phyloP scores from a whole-genome alignment of 768 basidiomycete genomes.

The Cubamyces sp. region DNA sequence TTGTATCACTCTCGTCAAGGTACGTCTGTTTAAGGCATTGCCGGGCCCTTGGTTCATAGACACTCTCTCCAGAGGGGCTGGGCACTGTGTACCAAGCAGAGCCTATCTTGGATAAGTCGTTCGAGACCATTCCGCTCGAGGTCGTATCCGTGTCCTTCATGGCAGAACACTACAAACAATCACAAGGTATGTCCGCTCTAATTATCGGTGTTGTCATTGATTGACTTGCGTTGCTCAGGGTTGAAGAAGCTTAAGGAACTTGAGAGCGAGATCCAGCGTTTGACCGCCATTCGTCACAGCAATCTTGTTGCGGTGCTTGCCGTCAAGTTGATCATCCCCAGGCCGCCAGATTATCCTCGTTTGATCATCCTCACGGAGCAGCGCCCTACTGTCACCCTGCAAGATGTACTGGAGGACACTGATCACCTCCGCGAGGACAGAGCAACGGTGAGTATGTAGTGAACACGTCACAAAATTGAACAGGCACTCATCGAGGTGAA shows the following conservation, averaged over 20 bases:
- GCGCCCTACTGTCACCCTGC: slow-evolving; percentile 63
- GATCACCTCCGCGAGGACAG: slow-evolving; percentile 75
- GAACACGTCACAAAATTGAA: background rate
- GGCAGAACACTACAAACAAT: slow-evolving; percentile 67
- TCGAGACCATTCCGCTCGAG: slow-evolving; percentile 64
- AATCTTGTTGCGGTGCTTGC: slow-evolving; percentile 72
- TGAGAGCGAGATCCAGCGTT: slow-evolving; percentile 65
- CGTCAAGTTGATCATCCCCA: slow-evolving; percentile 61
- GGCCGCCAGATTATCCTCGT: slow-evolving; percentile 51
- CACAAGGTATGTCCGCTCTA: slow-evolving; percentile 49
- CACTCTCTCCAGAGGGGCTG: slow-evolving; percentile 51
- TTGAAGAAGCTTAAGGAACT: slow-evolving; percentile 71
- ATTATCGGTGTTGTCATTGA: background rate
- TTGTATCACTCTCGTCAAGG: slow-evolving; percentile 75
- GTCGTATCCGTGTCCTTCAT: slow-evolving; percentile 68
- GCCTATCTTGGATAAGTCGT: slow-evolving; percentile 61
- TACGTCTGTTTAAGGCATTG: slow-evolving; percentile 29
- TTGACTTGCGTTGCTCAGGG: slow-evolving; percentile 40
- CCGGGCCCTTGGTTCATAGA: background rate
- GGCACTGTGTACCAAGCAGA: slow-evolving; percentile 75
- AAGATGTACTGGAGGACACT: slow-evolving; percentile 78
- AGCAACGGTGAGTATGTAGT: slow-evolving; percentile 53
- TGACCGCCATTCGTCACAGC: slow-evolving; percentile 60
- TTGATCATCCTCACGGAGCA: slow-evolving; percentile 76
- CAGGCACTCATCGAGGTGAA: slow-evolving; percentile 32